These are phyloP conservation scores for Botryotinia globosa DNA, from an alignment of 2,329 filamentous ascomycete genomes.

Conservation along the genomic window DNA sequence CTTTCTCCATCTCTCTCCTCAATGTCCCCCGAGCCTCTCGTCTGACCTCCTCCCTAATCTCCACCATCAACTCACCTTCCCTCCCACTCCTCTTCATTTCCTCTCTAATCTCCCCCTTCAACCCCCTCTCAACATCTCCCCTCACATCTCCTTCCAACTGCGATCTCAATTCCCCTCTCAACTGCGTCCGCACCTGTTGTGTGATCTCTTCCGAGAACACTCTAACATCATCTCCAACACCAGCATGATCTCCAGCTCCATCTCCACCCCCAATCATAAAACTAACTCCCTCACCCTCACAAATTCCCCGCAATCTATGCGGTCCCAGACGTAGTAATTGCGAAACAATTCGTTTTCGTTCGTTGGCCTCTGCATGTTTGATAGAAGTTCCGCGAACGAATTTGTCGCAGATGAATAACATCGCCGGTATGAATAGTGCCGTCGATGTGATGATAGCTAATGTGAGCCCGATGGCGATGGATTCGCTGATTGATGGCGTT, in stretches of 20 bases:
- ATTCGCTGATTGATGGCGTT: neutral
- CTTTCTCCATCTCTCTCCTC: neutral
- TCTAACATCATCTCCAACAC: neutral
- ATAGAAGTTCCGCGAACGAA: too few relatives aligned
- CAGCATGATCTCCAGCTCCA: neutral
- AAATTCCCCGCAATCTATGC: neutral
- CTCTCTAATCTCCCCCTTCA: neutral
- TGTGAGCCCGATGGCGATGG: neutral
- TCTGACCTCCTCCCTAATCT: neutral
- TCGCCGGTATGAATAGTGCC: accelerated
- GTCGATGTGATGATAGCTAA: neutral
- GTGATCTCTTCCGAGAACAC: neutral
- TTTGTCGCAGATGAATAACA: neutral
- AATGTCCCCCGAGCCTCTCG: neutral
- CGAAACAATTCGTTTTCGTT: neutral
- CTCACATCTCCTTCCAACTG: neutral
- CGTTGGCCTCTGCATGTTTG: neutral
- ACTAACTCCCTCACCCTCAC: neutral
- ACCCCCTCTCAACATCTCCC: neutral
- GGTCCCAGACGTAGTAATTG: neutral
- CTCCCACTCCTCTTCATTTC: neutral
- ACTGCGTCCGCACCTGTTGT: neutral
- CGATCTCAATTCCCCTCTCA: neutral
- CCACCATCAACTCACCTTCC: neutral
- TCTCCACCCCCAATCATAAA: neutral